Percentiles rank a stretch among this genome's conserved stretches.
These are phyloP conservation scores for Auricularia cornea DNA, from an alignment of 768 basidiomycete species.

Conservation along the genomic window DNA sequence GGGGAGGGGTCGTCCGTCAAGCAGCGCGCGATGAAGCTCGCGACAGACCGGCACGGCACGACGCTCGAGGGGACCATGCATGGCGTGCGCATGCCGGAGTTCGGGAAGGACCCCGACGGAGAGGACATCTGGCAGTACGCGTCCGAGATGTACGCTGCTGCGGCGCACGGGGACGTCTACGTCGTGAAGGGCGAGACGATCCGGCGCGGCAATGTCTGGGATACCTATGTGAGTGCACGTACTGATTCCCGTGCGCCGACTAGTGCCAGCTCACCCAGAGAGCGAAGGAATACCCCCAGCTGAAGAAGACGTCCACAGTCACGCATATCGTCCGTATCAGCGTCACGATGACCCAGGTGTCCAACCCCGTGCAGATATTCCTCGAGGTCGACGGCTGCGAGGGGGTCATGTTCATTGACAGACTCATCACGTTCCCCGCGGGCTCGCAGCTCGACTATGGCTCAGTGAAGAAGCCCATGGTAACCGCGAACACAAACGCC, in stretches of 20 bases:
- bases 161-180: background rate
- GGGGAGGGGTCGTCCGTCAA: background rate
- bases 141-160: background rate
- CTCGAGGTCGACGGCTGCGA: background rate
- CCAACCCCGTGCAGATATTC: background rate
- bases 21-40: background rate
- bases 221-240: background rate
- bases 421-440: background rate
- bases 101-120: background rate
- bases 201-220: background rate
- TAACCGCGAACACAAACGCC: background rate
- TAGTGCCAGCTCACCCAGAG: too few relatives aligned
- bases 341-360: background rate
- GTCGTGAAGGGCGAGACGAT: background rate
- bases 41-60: background rate
- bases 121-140: background rate
- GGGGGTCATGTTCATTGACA: background rate
- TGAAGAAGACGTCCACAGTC: background rate
- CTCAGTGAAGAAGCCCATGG: background rate
- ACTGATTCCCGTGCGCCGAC: too few relatives aligned
- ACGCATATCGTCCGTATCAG: background rate
- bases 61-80: background rate
- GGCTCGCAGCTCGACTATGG: background rate
- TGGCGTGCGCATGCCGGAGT: background rate
- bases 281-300: background rate